A percentile compares a stretch with the other conserved stretches of the same genome.
Evolutionary conservation across 768 basidiomycete genomes (phyloP).

Genomic region (Cubamyces sp.): DNA sequence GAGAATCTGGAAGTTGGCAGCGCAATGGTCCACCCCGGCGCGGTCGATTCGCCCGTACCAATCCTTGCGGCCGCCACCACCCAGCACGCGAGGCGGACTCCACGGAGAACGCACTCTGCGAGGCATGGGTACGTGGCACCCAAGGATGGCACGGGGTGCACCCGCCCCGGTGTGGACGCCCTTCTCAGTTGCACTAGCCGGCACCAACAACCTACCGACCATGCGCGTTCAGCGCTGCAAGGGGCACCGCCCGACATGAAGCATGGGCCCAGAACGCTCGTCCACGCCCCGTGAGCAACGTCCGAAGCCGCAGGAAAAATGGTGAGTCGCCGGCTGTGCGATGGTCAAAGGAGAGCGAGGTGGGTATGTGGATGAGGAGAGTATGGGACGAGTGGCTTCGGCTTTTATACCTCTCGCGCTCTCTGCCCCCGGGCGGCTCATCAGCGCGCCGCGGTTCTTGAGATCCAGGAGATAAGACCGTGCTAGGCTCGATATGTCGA

Average conservation of each 20-base stretch:
- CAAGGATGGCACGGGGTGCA: conserved; percentile 26
- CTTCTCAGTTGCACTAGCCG: too few species aligned
- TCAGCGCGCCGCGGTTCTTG: conserved; percentile 5
- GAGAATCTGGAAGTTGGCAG: too few species aligned
- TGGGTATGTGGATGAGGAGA: neutral
- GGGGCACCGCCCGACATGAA: too few species aligned
- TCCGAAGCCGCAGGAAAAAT: too few species aligned
- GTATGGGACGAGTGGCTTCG: neutral
- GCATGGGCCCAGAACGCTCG: too few species aligned
- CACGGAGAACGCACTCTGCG: conserved; percentile 21
- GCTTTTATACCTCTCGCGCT: conserved; percentile 5
- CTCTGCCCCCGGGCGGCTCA: neutral
- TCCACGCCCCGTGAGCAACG: too few species aligned
- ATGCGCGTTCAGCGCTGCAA: too few species aligned
- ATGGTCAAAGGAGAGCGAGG: too few species aligned
- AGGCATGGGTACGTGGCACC: conserved; percentile 31
- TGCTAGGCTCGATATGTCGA: conserved; percentile 19
- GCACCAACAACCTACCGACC: too few species aligned
- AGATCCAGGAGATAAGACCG: conserved; percentile 8
- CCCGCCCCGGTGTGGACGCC: conserved; percentile 13
- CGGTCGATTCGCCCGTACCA: conserved; percentile 30
- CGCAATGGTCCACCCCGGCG: conserved; percentile 1
- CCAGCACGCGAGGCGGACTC: conserved; percentile 25
- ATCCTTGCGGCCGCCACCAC: conserved; percentile 39
- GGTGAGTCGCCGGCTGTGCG: too few species aligned